These are phyloP conservation scores for Bolboschoenus planiculmis DNA, from an alignment of 176 grass and related monocot species.

Conservation along the genomic window DNA sequence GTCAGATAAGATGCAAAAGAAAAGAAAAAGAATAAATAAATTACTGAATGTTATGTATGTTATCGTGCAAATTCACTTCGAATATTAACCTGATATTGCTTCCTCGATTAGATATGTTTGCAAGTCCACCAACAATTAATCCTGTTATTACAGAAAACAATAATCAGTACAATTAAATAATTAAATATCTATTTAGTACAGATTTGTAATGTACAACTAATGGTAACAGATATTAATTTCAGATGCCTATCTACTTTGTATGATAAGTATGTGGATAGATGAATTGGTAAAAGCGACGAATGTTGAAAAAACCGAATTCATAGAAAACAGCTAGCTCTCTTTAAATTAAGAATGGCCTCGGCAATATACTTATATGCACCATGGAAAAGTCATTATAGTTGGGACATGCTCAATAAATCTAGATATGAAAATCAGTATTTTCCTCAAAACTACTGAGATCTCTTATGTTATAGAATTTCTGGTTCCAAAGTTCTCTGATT, in stretches of 20 bases:
- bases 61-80: background rate
- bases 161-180: background rate
- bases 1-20: conserved; percentile 11
- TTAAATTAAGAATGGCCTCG: background rate
- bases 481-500: background rate
- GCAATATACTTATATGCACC: background rate
- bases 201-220: background rate
- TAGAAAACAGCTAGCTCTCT: background rate
- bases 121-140: conserved; percentile 75
- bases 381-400: background rate
- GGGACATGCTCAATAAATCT: background rate
- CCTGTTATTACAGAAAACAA: conserved; percentile 38
- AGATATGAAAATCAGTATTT: background rate
- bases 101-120: conserved; percentile 81
- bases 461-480: background rate
- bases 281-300: background rate
- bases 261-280: background rate
- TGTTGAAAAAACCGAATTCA: background rate
- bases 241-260: background rate
- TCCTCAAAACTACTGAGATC: background rate
- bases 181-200: background rate
- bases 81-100: conserved; percentile 62
- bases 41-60: background rate
- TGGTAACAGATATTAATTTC: background rate
- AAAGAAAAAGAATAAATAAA: background rate